Percentiles rank a stretch among this genome's conserved stretches.
These are phyloP conservation scores for Pythium diclinum DNA, from an alignment of 352 stramenopile genomes.

Conservation along the genomic window DNA sequence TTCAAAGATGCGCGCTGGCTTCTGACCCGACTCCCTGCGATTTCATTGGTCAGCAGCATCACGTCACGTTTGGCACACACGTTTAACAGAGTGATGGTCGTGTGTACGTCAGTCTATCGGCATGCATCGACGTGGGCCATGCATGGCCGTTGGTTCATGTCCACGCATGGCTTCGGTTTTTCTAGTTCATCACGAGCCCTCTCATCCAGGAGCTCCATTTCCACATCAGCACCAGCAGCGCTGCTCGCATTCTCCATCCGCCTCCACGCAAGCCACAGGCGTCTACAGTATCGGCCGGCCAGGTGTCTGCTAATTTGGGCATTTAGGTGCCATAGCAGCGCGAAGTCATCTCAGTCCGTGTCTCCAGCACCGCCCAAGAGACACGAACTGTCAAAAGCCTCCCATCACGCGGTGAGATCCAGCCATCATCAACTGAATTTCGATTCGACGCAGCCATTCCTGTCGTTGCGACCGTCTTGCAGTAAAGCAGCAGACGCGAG, in stretches of 20 bases:
- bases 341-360: constrained; percentile 19
- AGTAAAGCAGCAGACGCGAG: constrained; percentile 8
- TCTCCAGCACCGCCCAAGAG: constrained; percentile 32
- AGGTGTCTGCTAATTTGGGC: neutral
- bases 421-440: constrained; percentile 1
- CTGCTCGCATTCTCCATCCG: neutral
- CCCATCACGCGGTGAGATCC: constrained; percentile 7
- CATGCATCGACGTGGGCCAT: neutral
- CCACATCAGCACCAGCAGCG: neutral
- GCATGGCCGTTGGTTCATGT: constrained; percentile 6
- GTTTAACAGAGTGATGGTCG: constrained; percentile 26
- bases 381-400: constrained; percentile 20
- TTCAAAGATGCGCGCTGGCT: constrained; percentile 9
- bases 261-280: neutral
- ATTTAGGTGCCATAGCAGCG: constrained; percentile 25
- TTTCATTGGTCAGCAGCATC: constrained; percentile 22
- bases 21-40: neutral
- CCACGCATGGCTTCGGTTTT: constrained; percentile 2
- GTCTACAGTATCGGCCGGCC: neutral
- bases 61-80: constrained; percentile 22
- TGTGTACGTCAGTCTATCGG: constrained; percentile 24
- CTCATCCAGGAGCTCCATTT: constrained; percentile 1
- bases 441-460: neutral
- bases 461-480: constrained; percentile 2
- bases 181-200: neutral